A percentile compares a stretch with the other conserved stretches of the same genome.
phyloP scores from a whole-genome alignment of 2,329 filamentous ascomycete genomes.

The Dendrostoma leiphaemia region DNA sequence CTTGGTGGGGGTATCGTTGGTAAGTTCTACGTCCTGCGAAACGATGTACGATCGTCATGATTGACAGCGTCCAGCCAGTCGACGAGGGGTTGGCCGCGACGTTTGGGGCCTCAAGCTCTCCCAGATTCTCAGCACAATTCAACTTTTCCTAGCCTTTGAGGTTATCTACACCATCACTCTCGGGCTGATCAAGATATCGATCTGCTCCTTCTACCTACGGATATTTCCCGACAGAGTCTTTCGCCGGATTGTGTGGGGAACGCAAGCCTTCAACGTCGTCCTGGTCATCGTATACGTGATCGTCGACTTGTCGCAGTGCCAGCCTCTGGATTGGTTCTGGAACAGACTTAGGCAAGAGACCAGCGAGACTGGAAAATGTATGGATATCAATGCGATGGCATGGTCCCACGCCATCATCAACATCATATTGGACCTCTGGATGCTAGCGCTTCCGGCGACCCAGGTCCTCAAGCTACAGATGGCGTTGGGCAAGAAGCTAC shows the following conservation, averaged over 20 bases:
- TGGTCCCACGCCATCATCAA: constrained; percentile 11
- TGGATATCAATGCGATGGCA: constrained; percentile 5
- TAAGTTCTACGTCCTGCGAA: background rate
- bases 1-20: constrained; percentile 8
- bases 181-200: constrained; percentile 4
- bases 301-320: constrained; percentile 2
- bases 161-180: constrained; percentile 1
- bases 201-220: constrained; percentile 3
- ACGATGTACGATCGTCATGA: too few relatives aligned
- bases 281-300: background rate
- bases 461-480: constrained; percentile 2
- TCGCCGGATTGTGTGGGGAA: constrained; percentile 2
- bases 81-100: background rate
- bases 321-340: constrained; percentile 10
- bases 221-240: background rate
- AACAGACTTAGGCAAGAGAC: background rate
- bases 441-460: constrained; percentile 4
- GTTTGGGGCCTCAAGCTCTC: constrained; percentile 1
- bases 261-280: background rate
- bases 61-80: constrained; percentile 3
- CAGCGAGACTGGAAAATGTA: background rate
- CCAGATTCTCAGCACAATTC: background rate
- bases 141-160: constrained; percentile 7
- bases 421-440: constrained; percentile 1
- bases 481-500: constrained; percentile 2